phyloP scores from a whole-genome alignment of 805 yeast species.

The Metschnikowia noctiluminum region DNA sequence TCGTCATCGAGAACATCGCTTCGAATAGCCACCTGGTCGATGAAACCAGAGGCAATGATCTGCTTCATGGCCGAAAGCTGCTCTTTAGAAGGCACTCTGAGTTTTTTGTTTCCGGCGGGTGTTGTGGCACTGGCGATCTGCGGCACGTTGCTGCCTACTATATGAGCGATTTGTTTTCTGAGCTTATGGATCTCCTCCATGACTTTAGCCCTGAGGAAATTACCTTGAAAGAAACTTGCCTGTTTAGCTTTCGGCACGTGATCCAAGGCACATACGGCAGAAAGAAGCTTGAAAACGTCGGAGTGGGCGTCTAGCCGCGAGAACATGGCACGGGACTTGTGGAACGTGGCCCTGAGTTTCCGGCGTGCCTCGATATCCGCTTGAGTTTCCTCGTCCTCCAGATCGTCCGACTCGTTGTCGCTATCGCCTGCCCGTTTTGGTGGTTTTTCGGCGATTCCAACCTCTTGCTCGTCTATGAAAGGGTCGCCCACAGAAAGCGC shows the following conservation, averaged over 20 bases:
- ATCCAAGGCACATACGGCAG: slow-evolving; percentile 86
- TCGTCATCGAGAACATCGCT: slow-evolving; percentile 73
- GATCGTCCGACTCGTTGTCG: slow-evolving; percentile 36
- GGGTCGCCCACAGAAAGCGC: slow-evolving; percentile 94
- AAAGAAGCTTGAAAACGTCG: slow-evolving; percentile 71
- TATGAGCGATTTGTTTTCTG: slow-evolving; percentile 71
- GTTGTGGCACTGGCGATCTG: slow-evolving; percentile 55
- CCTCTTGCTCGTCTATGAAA: slow-evolving; percentile 68
- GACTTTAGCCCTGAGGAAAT: slow-evolving; percentile 72
- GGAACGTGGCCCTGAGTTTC: slow-evolving; percentile 48
- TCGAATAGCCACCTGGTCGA: slow-evolving; percentile 86
- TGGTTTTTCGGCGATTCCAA: slow-evolving; percentile 47
- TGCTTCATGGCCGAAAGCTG: slow-evolving; percentile 84
- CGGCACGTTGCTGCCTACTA: slow-evolving; percentile 65
- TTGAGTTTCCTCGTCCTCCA: slow-evolving; percentile 32
- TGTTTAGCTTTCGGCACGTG: slow-evolving; percentile 55
- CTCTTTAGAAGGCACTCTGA: slow-evolving; percentile 62
- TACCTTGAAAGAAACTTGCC: slow-evolving; percentile 47
- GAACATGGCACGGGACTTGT: slow-evolving; percentile 58
- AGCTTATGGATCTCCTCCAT: slow-evolving; percentile 85
- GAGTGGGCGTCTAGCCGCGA: slow-evolving; percentile 66
- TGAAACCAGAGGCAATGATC: slow-evolving; percentile 87
- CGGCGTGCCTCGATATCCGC: slow-evolving; percentile 38
- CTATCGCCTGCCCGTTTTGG: slow-evolving; percentile 20
- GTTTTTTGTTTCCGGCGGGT: slow-evolving; percentile 38